A percentile compares a stretch with the other conserved stretches of the same genome.
Conservation (phyloP, 352 stramenopile species). For the Globisporangium apiculatum region DNA sequence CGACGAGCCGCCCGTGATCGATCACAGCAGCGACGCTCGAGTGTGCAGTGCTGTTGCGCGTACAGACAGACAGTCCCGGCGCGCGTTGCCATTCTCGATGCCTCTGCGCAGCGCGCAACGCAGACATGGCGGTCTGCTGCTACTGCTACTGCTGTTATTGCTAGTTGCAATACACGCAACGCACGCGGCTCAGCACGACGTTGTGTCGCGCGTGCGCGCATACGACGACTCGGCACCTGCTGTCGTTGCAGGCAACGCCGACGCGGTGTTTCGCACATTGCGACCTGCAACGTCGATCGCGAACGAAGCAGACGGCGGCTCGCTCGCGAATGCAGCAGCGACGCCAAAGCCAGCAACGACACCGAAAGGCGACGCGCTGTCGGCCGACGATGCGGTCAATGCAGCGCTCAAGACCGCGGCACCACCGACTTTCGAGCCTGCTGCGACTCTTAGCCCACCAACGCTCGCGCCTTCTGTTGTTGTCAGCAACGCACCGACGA, state of each 20-base stretch:
- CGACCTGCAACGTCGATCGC: conserved; percentile 1
- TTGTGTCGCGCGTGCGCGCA: conserved; percentile 6
- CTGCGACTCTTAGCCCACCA: no score
- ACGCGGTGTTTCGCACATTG: conserved; percentile 3
- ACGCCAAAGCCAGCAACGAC: background rate
- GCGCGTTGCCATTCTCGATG: conserved; percentile 1
- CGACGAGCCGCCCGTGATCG: background rate
- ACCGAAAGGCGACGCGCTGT: conserved; percentile 2
- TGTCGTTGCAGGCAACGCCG: background rate
- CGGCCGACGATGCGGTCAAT: conserved; percentile 12
- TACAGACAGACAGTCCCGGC: background rate
- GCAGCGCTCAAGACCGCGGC: conserved; percentile 9
- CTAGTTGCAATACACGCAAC: conserved; percentile 1
- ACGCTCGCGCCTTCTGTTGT: background rate
- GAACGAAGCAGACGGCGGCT: conserved; percentile 5
- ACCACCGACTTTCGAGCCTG: background rate
- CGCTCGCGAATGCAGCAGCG: background rate
- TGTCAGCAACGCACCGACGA: background rate
- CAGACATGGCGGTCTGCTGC: conserved; percentile 2
- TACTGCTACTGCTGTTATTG: background rate
- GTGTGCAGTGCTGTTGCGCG: background rate
- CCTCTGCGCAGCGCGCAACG: background rate
- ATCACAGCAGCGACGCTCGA: no score
- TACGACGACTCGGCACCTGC: background rate
- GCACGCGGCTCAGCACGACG: background rate